phyloP scores from a whole-genome alignment of 192 early-diverging fungal genomes.

The Umbelopsis sp. region DNA sequence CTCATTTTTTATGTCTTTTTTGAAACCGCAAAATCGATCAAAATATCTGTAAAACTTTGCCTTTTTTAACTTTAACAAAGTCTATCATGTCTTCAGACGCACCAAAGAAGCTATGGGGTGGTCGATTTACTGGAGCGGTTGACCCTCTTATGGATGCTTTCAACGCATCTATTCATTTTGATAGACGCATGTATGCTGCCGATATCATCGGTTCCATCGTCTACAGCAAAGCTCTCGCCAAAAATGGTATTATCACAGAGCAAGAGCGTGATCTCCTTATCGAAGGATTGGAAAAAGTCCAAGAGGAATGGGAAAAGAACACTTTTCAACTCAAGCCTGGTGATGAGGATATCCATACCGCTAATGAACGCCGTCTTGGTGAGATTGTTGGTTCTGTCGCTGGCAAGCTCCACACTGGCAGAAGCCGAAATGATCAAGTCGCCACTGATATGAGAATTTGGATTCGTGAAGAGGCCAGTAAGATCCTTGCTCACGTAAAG shows the following conservation, averaged over 20 bases:
- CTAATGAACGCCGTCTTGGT: constrained; percentile 93
- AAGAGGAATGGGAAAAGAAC: constrained; percentile 78
- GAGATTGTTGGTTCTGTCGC: constrained; percentile 91
- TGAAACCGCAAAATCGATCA: not conserved
- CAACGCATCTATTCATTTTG: constrained; percentile 95
- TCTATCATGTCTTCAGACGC: constrained; percentile 14
- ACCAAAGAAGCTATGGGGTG: constrained; percentile 73
- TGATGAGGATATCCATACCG: constrained; percentile 99
- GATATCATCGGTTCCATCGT: constrained; percentile 89
- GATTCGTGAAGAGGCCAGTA: constrained; percentile 78
- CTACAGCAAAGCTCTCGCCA: constrained; percentile 81
- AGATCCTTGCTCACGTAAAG: constrained; percentile 68
- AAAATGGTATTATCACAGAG: constrained; percentile 73
- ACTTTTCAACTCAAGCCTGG: constrained; percentile 70
- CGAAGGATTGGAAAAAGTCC: constrained; percentile 74
- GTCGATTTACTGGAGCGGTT: constrained; percentile 84
- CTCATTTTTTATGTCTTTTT: not conserved
- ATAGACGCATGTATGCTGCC: constrained; percentile 88
- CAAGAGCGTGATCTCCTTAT: constrained; percentile 76
- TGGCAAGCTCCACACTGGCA: constrained; percentile 97
- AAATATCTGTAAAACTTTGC: not conserved
- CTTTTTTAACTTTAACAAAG: not conserved
- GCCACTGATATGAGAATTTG: constrained; percentile 97
- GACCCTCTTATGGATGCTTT: constrained; percentile 98
- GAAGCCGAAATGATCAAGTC: constrained; percentile 97